These are phyloP conservation scores for Starmerella bombicola DNA, from an alignment of 805 yeast species.

Conservation along the genomic window DNA sequence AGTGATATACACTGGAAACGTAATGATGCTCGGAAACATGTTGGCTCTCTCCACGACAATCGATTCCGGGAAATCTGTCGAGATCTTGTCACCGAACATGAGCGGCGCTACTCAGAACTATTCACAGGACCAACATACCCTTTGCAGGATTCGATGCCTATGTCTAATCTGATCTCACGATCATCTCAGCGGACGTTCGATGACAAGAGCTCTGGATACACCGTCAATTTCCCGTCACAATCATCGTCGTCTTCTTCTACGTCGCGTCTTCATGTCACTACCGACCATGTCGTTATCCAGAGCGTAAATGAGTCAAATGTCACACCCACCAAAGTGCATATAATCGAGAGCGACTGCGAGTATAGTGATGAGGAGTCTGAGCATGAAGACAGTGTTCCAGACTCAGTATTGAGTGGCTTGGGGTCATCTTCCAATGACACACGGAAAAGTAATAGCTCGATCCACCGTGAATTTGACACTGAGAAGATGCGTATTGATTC, in stretches of 20 bases:
- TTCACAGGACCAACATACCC: conserved; percentile 16
- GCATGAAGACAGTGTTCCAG: not conserved
- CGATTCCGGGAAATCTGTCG: conserved; percentile 82
- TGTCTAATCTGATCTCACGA: conserved; percentile 2
- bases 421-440: not conserved
- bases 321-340: conserved; percentile 70
- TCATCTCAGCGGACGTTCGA: not conserved
- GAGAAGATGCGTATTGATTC: not conserved
- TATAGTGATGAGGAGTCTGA: conserved; percentile 2
- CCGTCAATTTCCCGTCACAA: not conserved
- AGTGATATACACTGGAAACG: conserved; percentile 78
- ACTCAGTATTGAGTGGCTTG: not conserved
- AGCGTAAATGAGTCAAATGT: conserved; percentile 42
- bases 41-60: conserved; percentile 67
- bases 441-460: not conserved
- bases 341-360: conserved; percentile 63
- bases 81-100: conserved; percentile 79
- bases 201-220: not conserved
- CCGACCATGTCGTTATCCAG: conserved; percentile 10
- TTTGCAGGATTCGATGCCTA: conserved; percentile 11
- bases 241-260: not conserved
- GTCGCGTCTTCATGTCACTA: not conserved
- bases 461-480: not conserved
- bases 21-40: conserved; percentile 87
- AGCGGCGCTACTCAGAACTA: conserved; percentile 51